Percentiles rank a stretch among this genome's conserved stretches.
Evolutionary conservation across 106 monocot species (phyloP).

Genomic region (Cymbidium sinense): DNA sequence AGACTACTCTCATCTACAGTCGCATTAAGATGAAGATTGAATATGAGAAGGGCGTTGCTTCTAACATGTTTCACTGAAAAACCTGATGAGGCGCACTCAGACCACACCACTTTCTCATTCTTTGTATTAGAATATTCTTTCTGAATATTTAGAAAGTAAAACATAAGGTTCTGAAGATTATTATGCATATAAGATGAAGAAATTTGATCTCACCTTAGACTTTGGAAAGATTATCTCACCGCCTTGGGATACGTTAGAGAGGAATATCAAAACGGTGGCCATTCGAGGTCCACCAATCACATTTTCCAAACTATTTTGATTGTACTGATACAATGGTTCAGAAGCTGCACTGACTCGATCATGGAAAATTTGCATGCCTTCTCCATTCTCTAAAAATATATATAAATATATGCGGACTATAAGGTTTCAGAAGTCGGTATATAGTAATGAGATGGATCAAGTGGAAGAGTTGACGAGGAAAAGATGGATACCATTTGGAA

Average conservation of each 20-base stretch:
- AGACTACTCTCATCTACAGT: constrained; percentile 42
- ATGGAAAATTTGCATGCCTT: constrained; percentile 36
- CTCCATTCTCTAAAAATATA: constrained; percentile 47
- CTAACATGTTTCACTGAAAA: constrained; percentile 51
- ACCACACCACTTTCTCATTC: constrained; percentile 19
- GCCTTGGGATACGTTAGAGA: constrained; percentile 48
- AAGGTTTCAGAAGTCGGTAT: not conserved
- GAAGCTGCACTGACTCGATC: constrained; percentile 22
- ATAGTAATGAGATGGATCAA: not conserved
- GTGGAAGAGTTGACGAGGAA: not conserved
- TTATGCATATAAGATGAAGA: not conserved
- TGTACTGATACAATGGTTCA: constrained; percentile 15
- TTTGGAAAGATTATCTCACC: constrained; percentile 61
- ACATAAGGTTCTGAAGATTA: not conserved
- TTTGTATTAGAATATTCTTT: not conserved
- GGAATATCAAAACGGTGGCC: constrained; percentile 47
- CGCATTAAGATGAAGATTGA: constrained; percentile 53
- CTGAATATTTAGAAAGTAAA: not conserved
- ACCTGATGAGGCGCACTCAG: constrained; percentile 32
- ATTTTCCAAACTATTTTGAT: constrained; percentile 13
- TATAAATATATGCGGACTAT: not conserved
- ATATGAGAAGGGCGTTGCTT: constrained; percentile 54
- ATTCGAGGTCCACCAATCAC: constrained; percentile 20
- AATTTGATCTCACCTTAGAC: constrained; percentile 37
- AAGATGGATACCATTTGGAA: constrained; percentile 46